A percentile compares a stretch with the other conserved stretches of the same genome.
These are phyloP conservation scores for Moesziomyces sp. DNA, from an alignment of 1,284 basidiomycete species.

Conservation along the genomic window DNA sequence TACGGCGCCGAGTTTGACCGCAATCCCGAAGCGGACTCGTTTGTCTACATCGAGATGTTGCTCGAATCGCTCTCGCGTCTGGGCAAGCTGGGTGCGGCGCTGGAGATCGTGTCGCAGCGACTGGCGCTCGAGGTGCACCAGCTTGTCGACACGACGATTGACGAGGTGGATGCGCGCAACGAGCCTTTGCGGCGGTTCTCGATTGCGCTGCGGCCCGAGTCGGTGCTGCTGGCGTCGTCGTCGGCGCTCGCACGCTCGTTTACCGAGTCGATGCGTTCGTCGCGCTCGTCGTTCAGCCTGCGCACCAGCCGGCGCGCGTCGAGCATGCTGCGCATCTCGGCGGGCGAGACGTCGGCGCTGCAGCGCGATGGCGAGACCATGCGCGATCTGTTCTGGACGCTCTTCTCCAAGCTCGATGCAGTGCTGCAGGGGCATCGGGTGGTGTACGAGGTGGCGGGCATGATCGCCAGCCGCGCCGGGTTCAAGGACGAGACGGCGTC, in stretches of 20 bases:
- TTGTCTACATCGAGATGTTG: constrained; percentile 91
- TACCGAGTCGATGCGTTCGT: constrained; percentile 41
- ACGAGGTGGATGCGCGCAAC: constrained; percentile 80
- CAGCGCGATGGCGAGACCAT: constrained; percentile 64
- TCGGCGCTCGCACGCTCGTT: constrained; percentile 47
- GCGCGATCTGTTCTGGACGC: constrained; percentile 94
- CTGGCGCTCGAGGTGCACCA: constrained; percentile 85
- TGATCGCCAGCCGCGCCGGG: constrained; percentile 50
- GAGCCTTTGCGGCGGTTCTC: constrained; percentile 71
- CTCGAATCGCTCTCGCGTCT: constrained; percentile 90
- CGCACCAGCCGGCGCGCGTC: constrained; percentile 20
- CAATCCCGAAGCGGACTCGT: constrained; percentile 92
- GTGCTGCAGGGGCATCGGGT: constrained; percentile 93
- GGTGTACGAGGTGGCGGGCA: constrained; percentile 80
- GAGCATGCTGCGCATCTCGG: constrained; percentile 47
- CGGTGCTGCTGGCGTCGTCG: constrained; percentile 59
- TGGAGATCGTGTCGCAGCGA: constrained; percentile 87
- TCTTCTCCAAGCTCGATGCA: constrained; percentile 95
- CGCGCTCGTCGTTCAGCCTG: constrained; percentile 49
- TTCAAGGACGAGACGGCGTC: constrained; percentile 48
- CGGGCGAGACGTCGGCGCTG: constrained; percentile 55
- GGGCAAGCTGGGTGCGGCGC: constrained; percentile 84
- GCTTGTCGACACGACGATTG: constrained; percentile 85
- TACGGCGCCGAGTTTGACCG: constrained; percentile 43
- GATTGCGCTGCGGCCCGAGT: constrained; percentile 75